Conservation (phyloP, 441 rosid species). For the Metrosideros polymorpha region DNA sequence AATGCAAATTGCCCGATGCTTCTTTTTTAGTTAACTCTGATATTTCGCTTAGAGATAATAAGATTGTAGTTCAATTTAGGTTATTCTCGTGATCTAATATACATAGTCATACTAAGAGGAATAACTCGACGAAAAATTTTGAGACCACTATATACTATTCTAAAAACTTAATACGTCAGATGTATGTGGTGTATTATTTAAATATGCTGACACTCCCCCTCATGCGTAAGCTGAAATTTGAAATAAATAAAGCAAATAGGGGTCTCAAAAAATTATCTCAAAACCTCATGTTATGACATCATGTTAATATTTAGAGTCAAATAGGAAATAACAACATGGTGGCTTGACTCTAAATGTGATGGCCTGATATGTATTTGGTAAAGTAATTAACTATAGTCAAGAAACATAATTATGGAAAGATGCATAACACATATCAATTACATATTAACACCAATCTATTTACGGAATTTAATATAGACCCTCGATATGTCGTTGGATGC, state of each 20-base stretch:
- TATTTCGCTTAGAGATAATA: not conserved
- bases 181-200: not conserved
- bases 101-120: not conserved
- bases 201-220: not conserved
- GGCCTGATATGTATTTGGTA: no score
- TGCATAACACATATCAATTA: not conserved
- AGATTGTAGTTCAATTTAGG: not conserved
- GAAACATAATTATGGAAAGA: not conserved
- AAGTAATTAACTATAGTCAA: not conserved
- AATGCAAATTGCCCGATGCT: not conserved
- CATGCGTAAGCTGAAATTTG: not conserved
- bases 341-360: not conserved
- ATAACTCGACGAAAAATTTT: not conserved
- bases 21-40: not conserved
- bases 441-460: not conserved
- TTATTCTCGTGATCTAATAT: not conserved
- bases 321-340: no score
- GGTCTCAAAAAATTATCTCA: no score
- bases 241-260: not conserved
- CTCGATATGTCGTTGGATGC: not conserved
- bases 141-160: not conserved
- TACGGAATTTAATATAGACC: not conserved
- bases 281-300: not conserved
- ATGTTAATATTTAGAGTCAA: no score
- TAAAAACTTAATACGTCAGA: no score